phyloP scores from a whole-genome alignment of 495 filamentous ascomycete species.

The Pseudevernia furfuracea region DNA sequence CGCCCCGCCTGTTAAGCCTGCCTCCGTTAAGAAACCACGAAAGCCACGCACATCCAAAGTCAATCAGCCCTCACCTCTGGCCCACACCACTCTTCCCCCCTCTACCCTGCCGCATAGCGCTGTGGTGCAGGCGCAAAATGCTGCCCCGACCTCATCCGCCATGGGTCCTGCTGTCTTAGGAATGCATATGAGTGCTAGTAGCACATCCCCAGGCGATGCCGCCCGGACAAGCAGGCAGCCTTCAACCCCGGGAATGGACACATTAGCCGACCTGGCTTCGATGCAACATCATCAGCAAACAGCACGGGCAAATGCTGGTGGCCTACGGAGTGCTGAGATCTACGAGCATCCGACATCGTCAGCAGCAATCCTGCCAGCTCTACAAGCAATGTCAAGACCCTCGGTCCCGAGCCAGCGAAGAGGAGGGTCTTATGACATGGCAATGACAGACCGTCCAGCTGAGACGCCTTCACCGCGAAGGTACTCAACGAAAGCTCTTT shows the following conservation, averaged over 20 bases:
- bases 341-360: slow-evolving; percentile 46
- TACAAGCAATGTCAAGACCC: slow-evolving; percentile 46
- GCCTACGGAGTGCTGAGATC: slow-evolving; percentile 41
- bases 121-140: slow-evolving; percentile 22
- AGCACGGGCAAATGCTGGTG: slow-evolving; percentile 38
- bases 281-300: slow-evolving; percentile 58
- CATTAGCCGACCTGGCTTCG: slow-evolving; percentile 56
- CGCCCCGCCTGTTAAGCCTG: slow-evolving; percentile 28
- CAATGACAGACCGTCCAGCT: slow-evolving; percentile 48
- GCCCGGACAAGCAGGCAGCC: slow-evolving; percentile 36
- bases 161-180: slow-evolving; percentile 19
- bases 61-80: slow-evolving; percentile 12
- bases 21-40: slow-evolving; percentile 22
- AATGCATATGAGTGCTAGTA: slow-evolving; percentile 25
- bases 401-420: slow-evolving; percentile 34
- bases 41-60: slow-evolving; percentile 19
- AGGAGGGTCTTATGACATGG: slow-evolving; percentile 49
- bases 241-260: slow-evolving; percentile 57
- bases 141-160: slow-evolving; percentile 23
- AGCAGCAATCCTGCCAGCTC: slow-evolving; percentile 39
- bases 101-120: slow-evolving; percentile 23
- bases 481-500: slow-evolving; percentile 45
- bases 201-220: slow-evolving; percentile 33
- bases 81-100: slow-evolving; percentile 18
- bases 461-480: slow-evolving; percentile 40